phyloP scores from a whole-genome alignment of 2,329 filamentous ascomycete genomes.

The Diaporthe citriasiana region DNA sequence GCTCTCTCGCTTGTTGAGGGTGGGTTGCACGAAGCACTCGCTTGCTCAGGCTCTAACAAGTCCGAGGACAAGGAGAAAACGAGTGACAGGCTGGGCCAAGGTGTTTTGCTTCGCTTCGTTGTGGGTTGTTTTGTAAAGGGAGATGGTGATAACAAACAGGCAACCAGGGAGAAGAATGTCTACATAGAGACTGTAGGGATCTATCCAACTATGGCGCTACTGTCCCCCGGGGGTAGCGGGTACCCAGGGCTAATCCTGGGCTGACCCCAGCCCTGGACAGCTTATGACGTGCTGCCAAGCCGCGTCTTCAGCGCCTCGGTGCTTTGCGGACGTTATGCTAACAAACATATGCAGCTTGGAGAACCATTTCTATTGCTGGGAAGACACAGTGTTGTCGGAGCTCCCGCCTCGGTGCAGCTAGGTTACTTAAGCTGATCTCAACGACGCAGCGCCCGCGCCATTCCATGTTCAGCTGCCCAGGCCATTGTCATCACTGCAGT shows the following conservation, averaged over 20 bases:
- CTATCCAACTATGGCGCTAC: slow-evolving; percentile 13
- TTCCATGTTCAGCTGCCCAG: neutral
- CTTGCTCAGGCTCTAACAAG: slow-evolving; percentile 35
- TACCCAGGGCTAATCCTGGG: slow-evolving; percentile 35
- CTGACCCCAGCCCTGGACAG: slow-evolving; percentile 18
- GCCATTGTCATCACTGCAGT: neutral
- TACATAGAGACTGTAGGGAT: neutral
- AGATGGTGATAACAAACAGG: neutral
- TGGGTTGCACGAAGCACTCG: slow-evolving; percentile 9
- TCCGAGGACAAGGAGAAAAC: slow-evolving; percentile 25
- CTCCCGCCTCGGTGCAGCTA: neutral
- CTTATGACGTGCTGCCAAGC: slow-evolving; percentile 35
- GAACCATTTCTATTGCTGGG: neutral
- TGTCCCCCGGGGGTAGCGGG: neutral
- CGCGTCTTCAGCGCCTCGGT: slow-evolving; percentile 8
- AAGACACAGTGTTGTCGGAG: neutral
- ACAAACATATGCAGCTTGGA: slow-evolving; percentile 1
- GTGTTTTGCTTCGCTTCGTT: slow-evolving; percentile 9
- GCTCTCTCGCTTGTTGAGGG: neutral
- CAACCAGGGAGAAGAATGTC: slow-evolving; percentile 6
- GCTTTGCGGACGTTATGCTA: neutral
- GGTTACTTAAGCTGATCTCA: neutral
- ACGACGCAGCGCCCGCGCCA: neutral
- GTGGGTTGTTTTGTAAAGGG: neutral
- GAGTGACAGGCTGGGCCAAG: neutral